phyloP scores from a whole-genome alignment of 2,329 filamentous ascomycete species.

The Trichoderma koningiopsis region DNA sequence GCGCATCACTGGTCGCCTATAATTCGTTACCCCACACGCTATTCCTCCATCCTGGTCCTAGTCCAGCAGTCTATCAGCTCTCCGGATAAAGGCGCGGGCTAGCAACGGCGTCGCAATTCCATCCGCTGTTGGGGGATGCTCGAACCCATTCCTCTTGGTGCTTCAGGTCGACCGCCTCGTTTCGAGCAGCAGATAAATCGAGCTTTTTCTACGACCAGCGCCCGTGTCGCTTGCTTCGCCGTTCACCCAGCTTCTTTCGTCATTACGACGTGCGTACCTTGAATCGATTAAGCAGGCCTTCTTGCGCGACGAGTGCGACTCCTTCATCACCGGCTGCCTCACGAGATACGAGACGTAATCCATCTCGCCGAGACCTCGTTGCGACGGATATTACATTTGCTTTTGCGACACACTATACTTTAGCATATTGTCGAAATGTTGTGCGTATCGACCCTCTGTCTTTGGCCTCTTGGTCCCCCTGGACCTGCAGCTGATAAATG shows the following conservation, averaged over 20 bases:
- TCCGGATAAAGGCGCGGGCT: slow-evolving; percentile 19
- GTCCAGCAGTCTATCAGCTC: background rate
- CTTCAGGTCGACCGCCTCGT: background rate
- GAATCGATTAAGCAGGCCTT: slow-evolving; percentile 13
- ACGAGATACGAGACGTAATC: background rate
- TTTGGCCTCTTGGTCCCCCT: background rate
- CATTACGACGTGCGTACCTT: background rate
- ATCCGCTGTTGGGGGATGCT: slow-evolving; percentile 2
- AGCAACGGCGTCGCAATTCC: slow-evolving; percentile 15
- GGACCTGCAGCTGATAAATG: background rate
- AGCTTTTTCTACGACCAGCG: background rate
- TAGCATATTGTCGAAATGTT: slow-evolving; percentile 31
- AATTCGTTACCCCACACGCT: slow-evolving; percentile 22
- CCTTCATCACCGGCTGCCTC: background rate
- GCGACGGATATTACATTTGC: background rate
- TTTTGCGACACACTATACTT: background rate
- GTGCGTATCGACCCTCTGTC: slow-evolving; percentile 29
- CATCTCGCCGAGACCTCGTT: background rate
- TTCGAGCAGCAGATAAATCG: background rate
- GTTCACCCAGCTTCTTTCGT: background rate
- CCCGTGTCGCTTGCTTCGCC: background rate
- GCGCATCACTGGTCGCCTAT: background rate
- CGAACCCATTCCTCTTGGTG: background rate
- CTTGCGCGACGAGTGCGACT: slow-evolving; percentile 12
- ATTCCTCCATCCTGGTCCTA: slow-evolving; percentile 17